Evolutionary conservation across 2,329 filamentous ascomycete species (phyloP).

Genomic region (Aureobasidium musti): DNA sequence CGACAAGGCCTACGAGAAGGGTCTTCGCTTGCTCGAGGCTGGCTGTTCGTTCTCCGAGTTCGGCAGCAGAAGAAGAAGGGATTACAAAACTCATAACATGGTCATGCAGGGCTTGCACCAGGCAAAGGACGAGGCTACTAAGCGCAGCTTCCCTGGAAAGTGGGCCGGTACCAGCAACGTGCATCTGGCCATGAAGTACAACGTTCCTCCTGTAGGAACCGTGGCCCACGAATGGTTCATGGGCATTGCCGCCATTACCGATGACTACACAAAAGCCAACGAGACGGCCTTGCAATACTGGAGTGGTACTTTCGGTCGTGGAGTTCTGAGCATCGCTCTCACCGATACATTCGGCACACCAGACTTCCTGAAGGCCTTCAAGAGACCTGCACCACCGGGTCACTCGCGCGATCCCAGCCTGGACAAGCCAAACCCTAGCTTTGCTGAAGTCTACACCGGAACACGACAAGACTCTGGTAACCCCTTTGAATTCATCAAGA

Average conservation of each 20-base stretch:
- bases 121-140: conserved; percentile 65
- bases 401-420: conserved; percentile 30
- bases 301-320: conserved; percentile 87
- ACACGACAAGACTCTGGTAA: conserved; percentile 91
- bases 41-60: conserved; percentile 94
- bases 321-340: conserved; percentile 77
- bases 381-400: conserved; percentile 58
- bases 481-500: conserved; percentile 73
- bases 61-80: conserved; percentile 81
- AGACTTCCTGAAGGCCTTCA: conserved; percentile 83
- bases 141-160: conserved; percentile 66
- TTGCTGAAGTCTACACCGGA: conserved; percentile 79
- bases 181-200: conserved; percentile 92
- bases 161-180: conserved; percentile 93
- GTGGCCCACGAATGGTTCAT: conserved; percentile 99
- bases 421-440: conserved; percentile 53
- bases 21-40: conserved; percentile 70
- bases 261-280: conserved; percentile 81
- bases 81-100: conserved; percentile 92
- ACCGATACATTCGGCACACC: conserved; percentile 97
- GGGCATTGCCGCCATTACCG: conserved; percentile 88
- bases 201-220: conserved; percentile 80
- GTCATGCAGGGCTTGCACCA: conserved; percentile 84
- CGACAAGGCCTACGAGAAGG: conserved; percentile 81
- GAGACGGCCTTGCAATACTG: conserved; percentile 84